Evolutionary conservation across 2,329 filamentous ascomycete genomes (phyloP), one percentile per base, ranked within the genome.

Genomic region (Colletotrichum chlorophyti): DNA sequence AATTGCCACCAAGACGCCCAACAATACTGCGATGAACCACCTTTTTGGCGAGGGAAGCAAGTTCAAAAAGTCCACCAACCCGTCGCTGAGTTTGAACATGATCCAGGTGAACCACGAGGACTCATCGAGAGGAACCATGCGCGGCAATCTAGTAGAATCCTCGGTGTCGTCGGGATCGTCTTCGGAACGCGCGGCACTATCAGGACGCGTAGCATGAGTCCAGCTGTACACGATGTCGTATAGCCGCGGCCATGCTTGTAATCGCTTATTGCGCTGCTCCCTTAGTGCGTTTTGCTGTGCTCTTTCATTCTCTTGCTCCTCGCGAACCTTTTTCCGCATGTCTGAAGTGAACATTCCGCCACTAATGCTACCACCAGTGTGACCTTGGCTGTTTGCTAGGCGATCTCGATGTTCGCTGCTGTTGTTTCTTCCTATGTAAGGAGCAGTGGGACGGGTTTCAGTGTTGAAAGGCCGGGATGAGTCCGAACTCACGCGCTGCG

Each of bases 61-160:
- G 15, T n/a, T 35, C 11, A 60, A 38, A 5, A 58, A 12, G 17
- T 60, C 57, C 17, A 37, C 42, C 5, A 54, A 48, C 6, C 23
- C 10, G 11, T 59, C 55, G 31, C 50, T 50, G 19, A 59, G n/a
- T 19, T 45, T 59, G 19, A 59, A 59, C 31, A 59, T 5, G 6
- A 43, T 31, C 50, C 50, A 43, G 8, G 42, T 24, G 2, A 24
- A 29, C 55, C 55, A 59, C 3, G 19, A 26, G n/a, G 26, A 35
- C 37, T 59, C 41, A 23, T 10, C 27, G 23, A 11, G 32, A 7
- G 42, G 55, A 3, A 47, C n/a, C 29, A 54, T 49, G 6, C 29
- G 51, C 5, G 29, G 19, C 15, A 24, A 14, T 2, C 12, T 14
- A 6, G 31, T 17, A 10, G 29, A 23, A 11, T 27, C 31, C 5